Base-by-base conservation (phyloP, 139 green algal species). In the Desmodesmus armatus region DNA sequence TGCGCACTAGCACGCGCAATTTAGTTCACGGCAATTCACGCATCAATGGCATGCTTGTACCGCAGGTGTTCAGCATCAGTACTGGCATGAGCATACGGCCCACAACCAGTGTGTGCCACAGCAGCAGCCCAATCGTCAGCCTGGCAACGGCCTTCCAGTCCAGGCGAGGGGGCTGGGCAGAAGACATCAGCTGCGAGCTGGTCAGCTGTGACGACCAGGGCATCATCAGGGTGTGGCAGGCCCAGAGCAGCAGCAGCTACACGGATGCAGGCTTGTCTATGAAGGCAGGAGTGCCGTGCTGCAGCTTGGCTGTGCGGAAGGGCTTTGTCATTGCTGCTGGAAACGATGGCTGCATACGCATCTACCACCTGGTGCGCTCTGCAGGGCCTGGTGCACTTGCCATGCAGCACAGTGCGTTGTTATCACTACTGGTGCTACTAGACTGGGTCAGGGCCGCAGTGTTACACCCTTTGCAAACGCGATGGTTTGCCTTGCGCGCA, bases 61-160 rank as follows among this genome's bases (percentile, higher is more conserved):
- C 51, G 67, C 80, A 72, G 66, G 49, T 62, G 60, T 91, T 88
- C 72, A 72, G 55, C 25, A 37, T 62, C 17, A 11, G 35, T 11
- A 31, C 73, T 23, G 85, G 70, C 13, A 29, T 62, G n/a, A 19
- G 80, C 25, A 55, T 84, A 43, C 37, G 25, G 43, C 73, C 62
- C 0, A 49, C 29, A 17, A 15, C 33, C 44, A 70, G 21, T 25
- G 55, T 83, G 37, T 44, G 23, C 72, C 85, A 86, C 40, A 81
- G 90, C 74, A 84, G 29, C 9, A 35, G 60, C 23, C 81, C 81
- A 33, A 84, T 91, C 35, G 86, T 81, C 1, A 66, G 66, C 15
- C 37, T 91, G 1, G 62, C 69, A 17, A 88, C 85, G 0, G 60
- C 88, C 3, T 88, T 80, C 65, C 88, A 91, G 62, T 90, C 81